Evolutionary conservation across 208 protist genomes (phyloP).

Genomic region (Trypanosoma brucei): DNA sequence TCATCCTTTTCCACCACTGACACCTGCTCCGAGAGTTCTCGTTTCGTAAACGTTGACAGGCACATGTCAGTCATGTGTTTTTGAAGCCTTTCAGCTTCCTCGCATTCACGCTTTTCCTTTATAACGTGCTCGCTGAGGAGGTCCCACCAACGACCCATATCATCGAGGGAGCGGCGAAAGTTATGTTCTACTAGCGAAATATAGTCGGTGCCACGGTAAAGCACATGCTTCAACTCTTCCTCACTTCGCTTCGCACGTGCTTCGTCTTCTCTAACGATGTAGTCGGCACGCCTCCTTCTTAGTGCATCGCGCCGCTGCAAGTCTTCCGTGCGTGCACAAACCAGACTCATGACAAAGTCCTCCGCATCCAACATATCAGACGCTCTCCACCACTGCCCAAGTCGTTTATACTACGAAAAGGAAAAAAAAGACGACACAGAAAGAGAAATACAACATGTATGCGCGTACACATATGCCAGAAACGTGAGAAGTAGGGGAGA

Average conservation of each 20-base stretch:
- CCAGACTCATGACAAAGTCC: constrained; percentile 32
- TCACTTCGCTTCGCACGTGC: constrained; percentile 18
- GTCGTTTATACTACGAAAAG: no score
- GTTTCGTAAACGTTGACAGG: constrained; percentile 32
- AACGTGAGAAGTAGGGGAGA: no score
- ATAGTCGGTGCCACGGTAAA: constrained; percentile 21
- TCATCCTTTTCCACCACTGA: constrained; percentile 51
- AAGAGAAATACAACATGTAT: no score
- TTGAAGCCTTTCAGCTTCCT: constrained; percentile 36
- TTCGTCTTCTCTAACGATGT: constrained; percentile 24
- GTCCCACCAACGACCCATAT: constrained; percentile 65
- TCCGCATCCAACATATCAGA: constrained; percentile 28
- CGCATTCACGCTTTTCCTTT: constrained; percentile 48
- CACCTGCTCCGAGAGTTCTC: constrained; percentile 43
- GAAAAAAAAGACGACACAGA: no score
- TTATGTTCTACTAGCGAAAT: constrained; percentile 46
- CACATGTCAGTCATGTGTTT: constrained; percentile 35
- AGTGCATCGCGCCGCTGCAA: constrained; percentile 28
- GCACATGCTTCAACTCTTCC: constrained; percentile 20
- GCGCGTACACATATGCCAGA: no score
- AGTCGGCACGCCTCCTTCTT: constrained; percentile 42
- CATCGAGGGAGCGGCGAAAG: constrained; percentile 41
- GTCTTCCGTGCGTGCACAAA: constrained; percentile 29
- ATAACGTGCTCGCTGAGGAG: constrained; percentile 63
- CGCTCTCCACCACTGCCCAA: not conserved